Conservation (phyloP, 805 yeast species). For the Hanseniaspora clermontiae region DNA sequence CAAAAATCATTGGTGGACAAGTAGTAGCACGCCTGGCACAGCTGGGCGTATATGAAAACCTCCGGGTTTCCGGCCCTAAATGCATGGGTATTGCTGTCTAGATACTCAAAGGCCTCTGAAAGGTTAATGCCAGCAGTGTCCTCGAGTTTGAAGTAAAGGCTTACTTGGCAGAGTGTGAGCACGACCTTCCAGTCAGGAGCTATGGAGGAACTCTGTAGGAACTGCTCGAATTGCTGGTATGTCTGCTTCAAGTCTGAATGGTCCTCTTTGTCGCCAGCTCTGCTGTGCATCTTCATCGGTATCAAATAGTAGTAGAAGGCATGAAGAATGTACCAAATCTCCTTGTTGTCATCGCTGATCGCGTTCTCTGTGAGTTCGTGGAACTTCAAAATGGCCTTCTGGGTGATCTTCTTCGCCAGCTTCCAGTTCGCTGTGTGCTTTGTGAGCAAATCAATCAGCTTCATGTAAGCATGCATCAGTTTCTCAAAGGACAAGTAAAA, state of each 20-base stretch:
- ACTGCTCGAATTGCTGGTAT: neutral
- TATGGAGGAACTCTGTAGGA: neutral
- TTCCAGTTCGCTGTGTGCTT: conserved; percentile 22
- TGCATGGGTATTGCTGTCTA: neutral
- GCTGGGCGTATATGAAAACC: neutral
- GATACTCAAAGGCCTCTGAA: neutral
- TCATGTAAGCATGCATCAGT: conserved; percentile 21
- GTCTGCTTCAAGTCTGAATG: neutral
- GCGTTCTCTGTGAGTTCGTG: neutral
- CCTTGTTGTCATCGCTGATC: neutral
- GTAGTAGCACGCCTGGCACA: neutral
- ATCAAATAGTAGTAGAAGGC: neutral
- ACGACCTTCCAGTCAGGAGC: neutral
- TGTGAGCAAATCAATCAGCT: conserved; percentile 22
- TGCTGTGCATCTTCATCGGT: neutral
- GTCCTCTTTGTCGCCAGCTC: neutral
- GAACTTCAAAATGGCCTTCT: neutral
- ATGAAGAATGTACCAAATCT: neutral
- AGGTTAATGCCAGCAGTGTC: neutral
- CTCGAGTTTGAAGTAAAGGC: neutral
- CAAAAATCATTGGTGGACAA: neutral
- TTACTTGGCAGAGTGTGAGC: neutral
- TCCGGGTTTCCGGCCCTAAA: neutral
- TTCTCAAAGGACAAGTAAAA: conserved; percentile 19
- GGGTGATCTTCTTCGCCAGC: neutral